These are phyloP conservation scores for Ormosia emarginata DNA, from an alignment of 306 rosid genomes.

Conservation along the genomic window DNA sequence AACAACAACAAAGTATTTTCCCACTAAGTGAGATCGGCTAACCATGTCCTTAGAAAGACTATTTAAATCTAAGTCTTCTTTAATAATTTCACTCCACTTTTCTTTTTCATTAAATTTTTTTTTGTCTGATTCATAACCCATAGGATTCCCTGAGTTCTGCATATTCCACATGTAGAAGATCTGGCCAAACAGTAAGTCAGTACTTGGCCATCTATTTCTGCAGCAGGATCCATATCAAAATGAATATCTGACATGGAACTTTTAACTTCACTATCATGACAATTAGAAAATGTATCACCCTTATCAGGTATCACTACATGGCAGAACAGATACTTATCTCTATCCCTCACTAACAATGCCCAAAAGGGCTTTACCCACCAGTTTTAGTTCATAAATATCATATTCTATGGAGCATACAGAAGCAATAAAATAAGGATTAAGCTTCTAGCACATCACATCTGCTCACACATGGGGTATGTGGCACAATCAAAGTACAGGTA, in stretches of 20 bases:
- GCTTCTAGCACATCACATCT: background rate
- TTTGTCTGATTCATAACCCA: constrained; percentile 14
- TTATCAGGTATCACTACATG: background rate
- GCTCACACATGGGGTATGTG: background rate
- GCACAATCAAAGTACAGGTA: background rate
- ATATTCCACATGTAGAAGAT: constrained; percentile 23
- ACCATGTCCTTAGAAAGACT: no score
- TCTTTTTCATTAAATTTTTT: background rate
- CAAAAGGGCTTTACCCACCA: background rate
- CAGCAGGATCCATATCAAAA: constrained; percentile 36
- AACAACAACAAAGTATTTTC: no score
- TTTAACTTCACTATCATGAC: constrained; percentile 35
- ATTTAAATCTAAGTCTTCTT: no score
- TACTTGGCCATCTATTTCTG: constrained; percentile 5
- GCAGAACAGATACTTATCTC: background rate
- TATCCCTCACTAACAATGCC: background rate
- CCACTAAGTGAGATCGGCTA: no score
- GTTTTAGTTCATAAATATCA: background rate
- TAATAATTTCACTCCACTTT: no score
- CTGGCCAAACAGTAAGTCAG: constrained; percentile 13
- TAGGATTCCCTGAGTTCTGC: constrained; percentile 54
- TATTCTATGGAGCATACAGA: background rate
- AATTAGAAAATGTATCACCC: constrained; percentile 5
- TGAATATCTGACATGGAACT: constrained; percentile 31
- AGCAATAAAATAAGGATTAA: background rate